These are phyloP conservation scores for Diddensiella caesifluorescens DNA, from an alignment of 805 yeast genomes.

Conservation along the genomic window DNA sequence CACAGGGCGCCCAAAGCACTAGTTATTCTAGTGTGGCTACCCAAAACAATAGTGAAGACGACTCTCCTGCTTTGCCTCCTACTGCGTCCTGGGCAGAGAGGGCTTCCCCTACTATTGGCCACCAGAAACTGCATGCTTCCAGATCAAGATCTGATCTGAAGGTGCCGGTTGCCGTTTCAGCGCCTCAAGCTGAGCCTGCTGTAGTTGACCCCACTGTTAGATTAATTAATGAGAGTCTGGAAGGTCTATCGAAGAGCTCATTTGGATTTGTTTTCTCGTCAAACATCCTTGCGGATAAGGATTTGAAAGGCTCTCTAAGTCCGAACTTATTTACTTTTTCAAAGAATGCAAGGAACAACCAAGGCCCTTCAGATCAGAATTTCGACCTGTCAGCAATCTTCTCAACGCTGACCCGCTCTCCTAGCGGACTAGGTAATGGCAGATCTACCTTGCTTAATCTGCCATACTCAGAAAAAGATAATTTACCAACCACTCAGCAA, in stretches of 20 bases:
- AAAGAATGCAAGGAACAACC: neutral
- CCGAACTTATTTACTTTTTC: conserved; percentile 29
- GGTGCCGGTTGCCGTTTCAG: conserved; percentile 28
- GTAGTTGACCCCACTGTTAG: conserved; percentile 17
- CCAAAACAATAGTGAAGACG: conserved; percentile 20
- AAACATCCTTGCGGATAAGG: conserved; percentile 24
- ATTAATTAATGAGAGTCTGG: conserved; percentile 17
- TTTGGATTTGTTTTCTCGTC: conserved; percentile 27
- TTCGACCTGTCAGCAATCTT: neutral
- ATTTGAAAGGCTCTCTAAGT: conserved; percentile 19
- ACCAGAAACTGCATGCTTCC: conserved; percentile 22
- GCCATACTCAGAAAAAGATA: neutral
- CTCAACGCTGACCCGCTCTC: neutral
- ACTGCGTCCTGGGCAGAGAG: conserved; percentile 63
- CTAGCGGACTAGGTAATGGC: neutral
- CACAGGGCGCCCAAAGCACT: too few species aligned
- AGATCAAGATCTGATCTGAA: conserved; percentile 18
- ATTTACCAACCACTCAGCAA: neutral
- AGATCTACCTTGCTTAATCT: neutral
- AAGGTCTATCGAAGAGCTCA: conserved; percentile 22
- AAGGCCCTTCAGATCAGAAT: neutral
- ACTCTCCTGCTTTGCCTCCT: conserved; percentile 55
- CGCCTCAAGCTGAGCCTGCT: conserved; percentile 10
- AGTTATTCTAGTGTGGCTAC: too few species aligned
- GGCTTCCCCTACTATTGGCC: conserved; percentile 26